Percentiles rank a stretch among this genome's conserved stretches.
Conservation (phyloP, 257 asterid species). For the Solanum pimpinellifolium region DNA sequence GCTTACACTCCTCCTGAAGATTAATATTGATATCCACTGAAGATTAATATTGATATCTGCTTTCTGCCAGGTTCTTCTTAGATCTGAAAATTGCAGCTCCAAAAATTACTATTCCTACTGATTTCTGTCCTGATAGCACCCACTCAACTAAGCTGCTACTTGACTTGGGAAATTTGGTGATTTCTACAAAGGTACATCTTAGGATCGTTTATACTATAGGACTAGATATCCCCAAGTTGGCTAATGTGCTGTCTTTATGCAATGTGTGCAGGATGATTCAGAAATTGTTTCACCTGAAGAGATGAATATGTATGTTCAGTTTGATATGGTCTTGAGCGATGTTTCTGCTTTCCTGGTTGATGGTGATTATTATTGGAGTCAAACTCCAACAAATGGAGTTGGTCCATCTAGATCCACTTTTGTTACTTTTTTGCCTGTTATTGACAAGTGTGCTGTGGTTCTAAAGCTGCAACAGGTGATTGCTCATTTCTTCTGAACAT, state of each 20-base stretch:
- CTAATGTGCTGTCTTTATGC: background rate
- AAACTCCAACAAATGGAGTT: conserved; percentile 21
- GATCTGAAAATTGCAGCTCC: conserved; percentile 99
- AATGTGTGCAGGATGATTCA: conserved; percentile 52
- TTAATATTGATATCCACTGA: background rate
- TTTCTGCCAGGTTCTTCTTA: conserved; percentile 65
- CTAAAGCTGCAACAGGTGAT: conserved; percentile 94
- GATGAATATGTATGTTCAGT: conserved; percentile 74
- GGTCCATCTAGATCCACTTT: conserved; percentile 29
- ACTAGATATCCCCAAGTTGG: background rate
- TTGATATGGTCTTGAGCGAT: conserved; percentile 80
- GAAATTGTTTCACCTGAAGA: conserved; percentile 62
- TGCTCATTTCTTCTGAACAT: background rate
- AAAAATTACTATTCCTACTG: conserved; percentile 85
- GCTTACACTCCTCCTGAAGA: background rate
- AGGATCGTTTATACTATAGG: background rate
- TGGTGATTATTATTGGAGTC: conserved; percentile 84
- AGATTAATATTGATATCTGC: background rate
- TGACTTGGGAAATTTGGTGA: conserved; percentile 88
- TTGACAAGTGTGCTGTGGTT: conserved; percentile 83
- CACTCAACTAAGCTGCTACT: conserved; percentile 88
- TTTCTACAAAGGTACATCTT: conserved; percentile 64
- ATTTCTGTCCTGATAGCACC: conserved; percentile 61
- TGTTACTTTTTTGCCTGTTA: conserved; percentile 61
- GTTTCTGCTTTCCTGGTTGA: conserved; percentile 95